Base-by-base conservation (phyloP, 805 yeast genomes). In the Candida ortonii region DNA sequence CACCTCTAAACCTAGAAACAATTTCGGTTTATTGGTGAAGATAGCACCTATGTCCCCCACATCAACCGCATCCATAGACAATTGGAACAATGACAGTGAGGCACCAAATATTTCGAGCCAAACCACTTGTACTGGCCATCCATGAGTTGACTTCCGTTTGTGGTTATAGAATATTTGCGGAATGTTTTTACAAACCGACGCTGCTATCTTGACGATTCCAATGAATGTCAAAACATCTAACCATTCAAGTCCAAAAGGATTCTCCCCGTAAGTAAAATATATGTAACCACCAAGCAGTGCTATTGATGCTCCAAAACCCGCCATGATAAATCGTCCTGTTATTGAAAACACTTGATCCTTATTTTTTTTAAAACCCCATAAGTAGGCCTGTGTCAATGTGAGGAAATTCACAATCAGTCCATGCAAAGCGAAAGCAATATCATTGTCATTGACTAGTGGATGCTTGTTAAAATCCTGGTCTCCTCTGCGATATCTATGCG, bases 121-220 rank as follows among this genome's bases (percentile, higher is more conserved):
- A 13, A 49, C 42, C 38, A 45, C 44, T 28, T 39, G 34, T 9
- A 50, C 47, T 7, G 55, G 55, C 55, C 55, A 50, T 5, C 53
- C 53, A 25, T 45, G 44, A 1, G 55, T 50, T 7, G 53, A 49
- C 33, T 45, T 47, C 22, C 55, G 33, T 26, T 30, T 28, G 25
- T 43, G 43, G 34, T 47, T 50, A 30, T 50, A 44, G 21, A 20
- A 33, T 8, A 49, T 33, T 32, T 50, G 55, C 4, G 51, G 52
- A 26, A 44, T 30, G 23, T 49, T 49, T 29, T 50, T 50, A 25
- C 46, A 41, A 9, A 50, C 36, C 7, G 47, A 39, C 46, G 44
- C 40, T 12, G 30, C 19, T 18, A 50, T 44, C 27, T 50, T 50
- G 32, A 44, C 27, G 6, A 45, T 22, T 10, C 55, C 55, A 25